phyloP scores from a whole-genome alignment of 192 early-diverging fungal genomes.

The Mortierella hygrophila region DNA sequence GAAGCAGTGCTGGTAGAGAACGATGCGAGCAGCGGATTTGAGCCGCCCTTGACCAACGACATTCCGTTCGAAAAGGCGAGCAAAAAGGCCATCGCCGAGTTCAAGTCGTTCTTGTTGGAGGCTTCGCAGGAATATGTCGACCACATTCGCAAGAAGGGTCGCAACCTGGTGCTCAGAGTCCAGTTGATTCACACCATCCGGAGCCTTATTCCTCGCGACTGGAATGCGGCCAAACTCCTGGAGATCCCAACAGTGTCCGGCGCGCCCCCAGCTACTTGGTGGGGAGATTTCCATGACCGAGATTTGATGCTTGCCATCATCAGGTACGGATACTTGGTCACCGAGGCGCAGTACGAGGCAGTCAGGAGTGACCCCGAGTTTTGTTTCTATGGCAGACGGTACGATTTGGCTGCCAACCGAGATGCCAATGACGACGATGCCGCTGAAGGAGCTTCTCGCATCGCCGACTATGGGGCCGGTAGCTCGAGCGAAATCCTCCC shows the following conservation, averaged over 20 bases:
- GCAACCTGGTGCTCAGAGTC: slow-evolving; percentile 79
- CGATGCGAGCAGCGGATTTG: slow-evolving; percentile 58
- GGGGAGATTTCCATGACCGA: slow-evolving; percentile 86
- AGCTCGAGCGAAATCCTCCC: slow-evolving; percentile 51
- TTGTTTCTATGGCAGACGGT: slow-evolving; percentile 64
- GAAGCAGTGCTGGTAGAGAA: slow-evolving; percentile 60
- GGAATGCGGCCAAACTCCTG: slow-evolving; percentile 68
- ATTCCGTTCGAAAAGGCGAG: slow-evolving; percentile 75
- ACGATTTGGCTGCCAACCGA: slow-evolving; percentile 47
- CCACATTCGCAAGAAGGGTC: slow-evolving; percentile 73
- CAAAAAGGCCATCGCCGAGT: slow-evolving; percentile 74
- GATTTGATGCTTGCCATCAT: slow-evolving; percentile 83
- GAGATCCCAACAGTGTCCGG: slow-evolving; percentile 74
- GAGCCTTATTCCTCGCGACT: slow-evolving; percentile 73
- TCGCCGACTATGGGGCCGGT: slow-evolving; percentile 14
- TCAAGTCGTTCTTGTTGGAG: slow-evolving; percentile 75
- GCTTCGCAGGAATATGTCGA: slow-evolving; percentile 82
- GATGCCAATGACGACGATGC: slow-evolving; percentile 53
- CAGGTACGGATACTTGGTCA: slow-evolving; percentile 77
- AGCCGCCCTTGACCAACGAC: slow-evolving; percentile 57
- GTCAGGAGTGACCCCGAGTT: slow-evolving; percentile 67
- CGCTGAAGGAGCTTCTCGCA: slow-evolving; percentile 26
- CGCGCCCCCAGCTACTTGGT: slow-evolving; percentile 70
- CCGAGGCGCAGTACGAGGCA: slow-evolving; percentile 50
- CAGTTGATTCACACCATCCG: slow-evolving; percentile 83